phyloP scores from a whole-genome alignment of 805 yeast species.

The Kodamaea leandrae region DNA sequence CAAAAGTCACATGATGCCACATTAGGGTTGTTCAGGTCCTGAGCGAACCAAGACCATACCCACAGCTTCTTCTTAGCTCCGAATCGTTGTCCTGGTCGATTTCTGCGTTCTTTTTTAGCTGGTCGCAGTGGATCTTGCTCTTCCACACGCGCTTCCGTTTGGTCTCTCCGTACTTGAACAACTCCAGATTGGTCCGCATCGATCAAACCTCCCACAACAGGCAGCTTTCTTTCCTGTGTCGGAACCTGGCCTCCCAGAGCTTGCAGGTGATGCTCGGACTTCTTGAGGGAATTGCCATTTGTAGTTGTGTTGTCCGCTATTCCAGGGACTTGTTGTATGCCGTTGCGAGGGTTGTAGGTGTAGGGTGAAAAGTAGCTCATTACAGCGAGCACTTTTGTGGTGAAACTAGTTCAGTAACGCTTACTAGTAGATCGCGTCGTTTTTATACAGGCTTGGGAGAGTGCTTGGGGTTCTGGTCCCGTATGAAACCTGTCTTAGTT shows the following conservation, averaged over 20 bases:
- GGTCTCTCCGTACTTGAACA: background rate
- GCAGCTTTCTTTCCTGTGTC: background rate
- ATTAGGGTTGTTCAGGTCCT: slow-evolving; percentile 47
- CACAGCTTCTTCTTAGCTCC: slow-evolving; percentile 62
- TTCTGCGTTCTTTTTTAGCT: slow-evolving; percentile 32
- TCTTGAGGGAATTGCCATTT: background rate
- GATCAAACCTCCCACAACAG: background rate
- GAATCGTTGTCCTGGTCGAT: slow-evolving; percentile 53
- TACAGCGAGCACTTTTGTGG: background rate
- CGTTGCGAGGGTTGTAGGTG: slow-evolving; percentile 4
- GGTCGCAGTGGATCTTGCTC: slow-evolving; percentile 2
- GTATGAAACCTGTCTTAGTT: background rate
- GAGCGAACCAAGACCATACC: slow-evolving; percentile 64
- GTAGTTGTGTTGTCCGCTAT: background rate
- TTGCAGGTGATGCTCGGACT: background rate
- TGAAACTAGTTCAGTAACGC: no score
- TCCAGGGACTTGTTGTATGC: slow-evolving; percentile 1
- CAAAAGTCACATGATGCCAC: slow-evolving; percentile 55
- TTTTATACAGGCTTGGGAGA: no score
- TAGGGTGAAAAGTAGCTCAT: slow-evolving; percentile 8
- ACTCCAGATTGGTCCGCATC: background rate
- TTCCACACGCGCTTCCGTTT: background rate
- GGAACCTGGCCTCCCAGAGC: background rate
- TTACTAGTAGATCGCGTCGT: no score
- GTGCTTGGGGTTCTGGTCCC: no score